Evolutionary conservation across 805 yeast species (phyloP), one percentile per base, ranked within the genome.

Genomic region (Hanseniaspora lachancei): DNA sequence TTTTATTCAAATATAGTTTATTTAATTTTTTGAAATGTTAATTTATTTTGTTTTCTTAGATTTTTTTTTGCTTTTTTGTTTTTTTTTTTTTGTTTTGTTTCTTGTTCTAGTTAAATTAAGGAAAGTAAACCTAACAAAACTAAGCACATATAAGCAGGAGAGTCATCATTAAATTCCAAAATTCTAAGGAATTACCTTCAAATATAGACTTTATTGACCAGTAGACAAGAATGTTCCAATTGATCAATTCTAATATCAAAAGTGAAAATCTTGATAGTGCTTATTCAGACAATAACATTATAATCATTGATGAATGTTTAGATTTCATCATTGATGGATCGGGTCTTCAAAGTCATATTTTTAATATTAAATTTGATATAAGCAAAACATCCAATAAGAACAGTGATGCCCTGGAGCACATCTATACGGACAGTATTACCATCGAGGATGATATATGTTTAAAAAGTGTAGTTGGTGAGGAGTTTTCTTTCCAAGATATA

Each of bases 391-490:
- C 20, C 9, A 18, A 20, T 15, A 51, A 36, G 6, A 24, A 34
- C 7, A 10, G 27, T 1, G 27, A 41, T 16, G 39, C 21, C 13
- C 8, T 13, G 6, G 39, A 38, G 15, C 18, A 46, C 20, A 21
- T 53, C 2, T 53, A 53, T 32, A 20, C 35, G 9, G 56, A 53
- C 23, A 53, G 50, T 36, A 23, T 53, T n/a, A 29, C 4, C 8
- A 12, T 53, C 4, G n/a, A 15, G 2, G 39, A 20, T 13, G 43
- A 38, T 41, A 16, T 23, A 7, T 18, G 13, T 10, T 18, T 21
- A 20, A 46, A 53, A 39, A 44, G 50, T 29, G 49, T 53, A 1
- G 27, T 53, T n/a, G 56, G 56, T n/a, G 56, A 46, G 18, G 12
- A 24, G 3, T 53, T 53, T 39, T 16, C 15, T 8, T 36, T 43